Percentiles rank a stretch among this genome's conserved stretches.
Conservation (phyloP, 2,329 filamentous ascomycete genomes). For the Paradendryphiella salina region DNA sequence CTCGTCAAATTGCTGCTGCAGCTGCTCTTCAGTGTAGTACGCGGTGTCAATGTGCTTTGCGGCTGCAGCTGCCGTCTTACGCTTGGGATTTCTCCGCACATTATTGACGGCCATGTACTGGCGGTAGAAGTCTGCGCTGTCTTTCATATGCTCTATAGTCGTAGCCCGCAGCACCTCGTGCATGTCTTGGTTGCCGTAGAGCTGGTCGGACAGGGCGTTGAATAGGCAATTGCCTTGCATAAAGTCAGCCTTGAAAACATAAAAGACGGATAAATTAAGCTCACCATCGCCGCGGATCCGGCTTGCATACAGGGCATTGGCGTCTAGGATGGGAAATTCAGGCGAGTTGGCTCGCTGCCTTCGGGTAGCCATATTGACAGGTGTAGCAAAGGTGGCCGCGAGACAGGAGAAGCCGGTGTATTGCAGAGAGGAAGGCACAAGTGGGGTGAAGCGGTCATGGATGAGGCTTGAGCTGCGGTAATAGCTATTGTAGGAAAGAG, state of each 20-base stretch:
- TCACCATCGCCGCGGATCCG: slow-evolving; percentile 66
- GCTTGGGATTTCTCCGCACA: slow-evolving; percentile 59
- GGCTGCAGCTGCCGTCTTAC: slow-evolving; percentile 56
- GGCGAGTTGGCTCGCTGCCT: slow-evolving; percentile 35
- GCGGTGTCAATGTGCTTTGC: slow-evolving; percentile 51
- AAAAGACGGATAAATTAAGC: slow-evolving; percentile 33
- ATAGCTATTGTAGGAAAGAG: slow-evolving; percentile 9
- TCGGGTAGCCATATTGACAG: slow-evolving; percentile 39
- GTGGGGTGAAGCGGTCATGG: slow-evolving; percentile 37
- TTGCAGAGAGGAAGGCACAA: slow-evolving; percentile 27
- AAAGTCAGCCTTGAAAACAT: slow-evolving; percentile 23
- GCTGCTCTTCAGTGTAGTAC: slow-evolving; percentile 57
- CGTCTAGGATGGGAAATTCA: slow-evolving; percentile 61
- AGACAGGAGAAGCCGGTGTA: slow-evolving; percentile 42
- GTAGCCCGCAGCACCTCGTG: slow-evolving; percentile 62
- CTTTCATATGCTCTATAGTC: slow-evolving; percentile 65
- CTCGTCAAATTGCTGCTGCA: slow-evolving; percentile 56
- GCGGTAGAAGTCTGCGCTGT: slow-evolving; percentile 64
- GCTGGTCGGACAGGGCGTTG: slow-evolving; percentile 68
- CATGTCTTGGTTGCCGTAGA: slow-evolving; percentile 63
- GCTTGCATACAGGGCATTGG: slow-evolving; percentile 61
- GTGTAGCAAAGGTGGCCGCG: slow-evolving; percentile 28
- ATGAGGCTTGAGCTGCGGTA: slow-evolving; percentile 16
- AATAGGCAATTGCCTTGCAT: slow-evolving; percentile 69
- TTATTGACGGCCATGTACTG: slow-evolving; percentile 62